Base-by-base conservation (phyloP, 805 yeast species). In the Zygoascus flipseniorum region DNA sequence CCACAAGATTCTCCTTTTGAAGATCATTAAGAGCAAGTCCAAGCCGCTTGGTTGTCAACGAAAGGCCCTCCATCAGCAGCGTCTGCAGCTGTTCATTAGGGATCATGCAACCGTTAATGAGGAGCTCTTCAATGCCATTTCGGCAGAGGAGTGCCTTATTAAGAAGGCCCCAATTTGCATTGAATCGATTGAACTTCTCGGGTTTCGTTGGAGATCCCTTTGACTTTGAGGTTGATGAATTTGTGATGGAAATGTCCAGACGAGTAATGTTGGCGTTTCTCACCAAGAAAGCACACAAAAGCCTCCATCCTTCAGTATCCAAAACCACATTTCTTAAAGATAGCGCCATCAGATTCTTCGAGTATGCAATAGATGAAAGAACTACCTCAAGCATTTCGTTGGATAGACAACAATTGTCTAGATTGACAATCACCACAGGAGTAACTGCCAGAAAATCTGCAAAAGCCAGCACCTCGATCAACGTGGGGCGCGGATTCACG, bases 381-480 rank as follows among this genome's bases (percentile, higher is more conserved):
- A 92, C 66, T 23, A 85, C 80, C 59, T 81, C 76, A 54, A 89
- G 76, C 88, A 89, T 92, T 53, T 85, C 89, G 19, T 78, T 75
- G 1, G 90, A 78, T 52, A 92, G 69, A 5, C 78, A 70, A 18
- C 86, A 89, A 42, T 93, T 92, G 69, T 90, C 97, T 53, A 92
- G 75, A 0, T 86, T 76, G 3, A 92, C 70, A 56, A 84, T 80
- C 47, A 82, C 78, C 32, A 90, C 78, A 0, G 97, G 96, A 0
- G 92, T 93, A 54, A 89, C 83, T 43, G 96, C 72, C 44, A 89
- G 74, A 62, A 90, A 92, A 68, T 90, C 98, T 11, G 95, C 81
- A 67, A 92, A 88, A 2, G 97, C 83, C 56, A 87, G 79, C 23
- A 90, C 78, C 69, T 90, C 98, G 58, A 92, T 83, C 72, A 88